phyloP scores from a whole-genome alignment of 73 alveolate genomes.

The Uronychia binucleata region DNA sequence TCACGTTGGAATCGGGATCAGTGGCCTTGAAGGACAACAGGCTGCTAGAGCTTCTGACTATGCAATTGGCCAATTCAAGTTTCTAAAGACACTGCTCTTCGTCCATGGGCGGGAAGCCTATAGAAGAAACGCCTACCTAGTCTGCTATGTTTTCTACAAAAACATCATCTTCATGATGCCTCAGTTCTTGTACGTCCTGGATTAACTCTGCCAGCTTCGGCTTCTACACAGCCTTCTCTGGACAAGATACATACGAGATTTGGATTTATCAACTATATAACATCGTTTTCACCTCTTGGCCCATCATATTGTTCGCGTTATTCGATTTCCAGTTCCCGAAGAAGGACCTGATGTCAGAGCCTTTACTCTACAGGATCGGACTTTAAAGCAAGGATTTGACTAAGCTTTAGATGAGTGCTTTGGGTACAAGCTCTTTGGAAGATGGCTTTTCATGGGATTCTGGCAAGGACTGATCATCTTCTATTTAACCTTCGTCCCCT shows the following conservation, averaged over 20 bases:
- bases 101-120: slow-evolving; percentile 97
- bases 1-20: slow-evolving; percentile 95
- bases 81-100: slow-evolving; percentile 85
- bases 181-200: no score
- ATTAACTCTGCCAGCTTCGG: no score
- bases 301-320: slow-evolving; percentile 86
- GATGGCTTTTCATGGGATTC: slow-evolving; percentile 84
- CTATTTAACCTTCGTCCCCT: slow-evolving; percentile 59
- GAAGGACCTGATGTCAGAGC: slow-evolving; percentile 53
- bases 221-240: slow-evolving; percentile 78
- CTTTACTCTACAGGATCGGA: slow-evolving; percentile 70
- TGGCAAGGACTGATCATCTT: slow-evolving; percentile 68
- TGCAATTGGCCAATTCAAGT: slow-evolving; percentile 83
- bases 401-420: no score
- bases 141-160: slow-evolving; percentile 90
- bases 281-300: slow-evolving; percentile 84
- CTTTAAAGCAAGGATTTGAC: slow-evolving; percentile 62
- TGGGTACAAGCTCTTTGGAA: slow-evolving; percentile 72
- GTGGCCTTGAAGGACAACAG: slow-evolving; percentile 93
- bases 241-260: slow-evolving; percentile 84
- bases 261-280: slow-evolving; percentile 92
- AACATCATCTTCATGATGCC: slow-evolving; percentile 66
- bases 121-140: slow-evolving; percentile 86
- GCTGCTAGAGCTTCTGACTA: slow-evolving; percentile 96
- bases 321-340: slow-evolving; percentile 79